phyloP scores from a whole-genome alignment of 2,329 filamentous ascomycete species.

The Calonectria pseudoturangicola region DNA sequence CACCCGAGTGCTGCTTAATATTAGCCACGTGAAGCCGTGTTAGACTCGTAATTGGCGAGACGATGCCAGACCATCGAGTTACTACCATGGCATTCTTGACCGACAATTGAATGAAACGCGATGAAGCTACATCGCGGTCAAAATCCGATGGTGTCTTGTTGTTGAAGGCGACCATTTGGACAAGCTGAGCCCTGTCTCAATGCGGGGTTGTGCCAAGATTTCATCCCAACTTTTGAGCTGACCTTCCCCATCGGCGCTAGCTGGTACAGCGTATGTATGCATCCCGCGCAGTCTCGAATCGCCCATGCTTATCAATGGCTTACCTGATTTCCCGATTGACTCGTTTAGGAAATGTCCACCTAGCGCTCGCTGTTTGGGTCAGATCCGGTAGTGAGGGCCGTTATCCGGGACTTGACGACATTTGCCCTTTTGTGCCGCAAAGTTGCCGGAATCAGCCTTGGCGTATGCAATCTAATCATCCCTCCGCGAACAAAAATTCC shows the following conservation, averaged over 20 bases:
- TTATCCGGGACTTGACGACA: neutral
- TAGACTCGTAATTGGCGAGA: too few relatives aligned
- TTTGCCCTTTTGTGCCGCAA: slow-evolving; percentile 10
- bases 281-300: neutral
- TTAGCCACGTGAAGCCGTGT: too few relatives aligned
- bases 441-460: neutral
- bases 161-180: neutral
- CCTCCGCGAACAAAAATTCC: neutral
- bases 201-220: slow-evolving; percentile 10
- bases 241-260: slow-evolving; percentile 11
- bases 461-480: neutral
- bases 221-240: slow-evolving; percentile 10
- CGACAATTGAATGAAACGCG: too few relatives aligned
- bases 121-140: neutral
- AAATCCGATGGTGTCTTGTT: neutral
- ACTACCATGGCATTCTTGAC: too few relatives aligned
- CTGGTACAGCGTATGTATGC: neutral
- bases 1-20: too few relatives aligned
- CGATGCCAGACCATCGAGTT: too few relatives aligned
- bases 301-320: neutral
- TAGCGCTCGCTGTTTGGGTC: neutral
- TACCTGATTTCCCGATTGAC: neutral
- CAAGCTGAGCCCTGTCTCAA: neutral
- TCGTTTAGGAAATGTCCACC: neutral
- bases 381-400: neutral